A percentile compares a stretch with the other conserved stretches of the same genome.
Conservation (phyloP, 768 basidiomycete species). For the Mycena olivaceomarginata region DNA sequence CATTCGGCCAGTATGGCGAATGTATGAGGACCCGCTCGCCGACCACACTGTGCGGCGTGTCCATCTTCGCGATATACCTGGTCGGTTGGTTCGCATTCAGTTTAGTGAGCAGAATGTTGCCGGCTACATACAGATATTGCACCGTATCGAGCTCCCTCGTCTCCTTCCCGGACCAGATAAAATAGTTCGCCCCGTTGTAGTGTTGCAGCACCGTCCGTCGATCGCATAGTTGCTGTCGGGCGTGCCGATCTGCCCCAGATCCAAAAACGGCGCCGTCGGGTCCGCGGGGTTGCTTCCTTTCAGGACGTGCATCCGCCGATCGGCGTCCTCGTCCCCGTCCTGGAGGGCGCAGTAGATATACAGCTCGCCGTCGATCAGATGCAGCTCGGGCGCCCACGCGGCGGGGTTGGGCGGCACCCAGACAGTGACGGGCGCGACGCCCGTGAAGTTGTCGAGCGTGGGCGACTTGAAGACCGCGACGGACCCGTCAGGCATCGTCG, state of each 20-base stretch:
- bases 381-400: constrained; percentile 37
- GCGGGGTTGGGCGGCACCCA: constrained; percentile 23
- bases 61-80: constrained; percentile 39
- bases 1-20: constrained; percentile 36
- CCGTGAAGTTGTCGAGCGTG: constrained; percentile 36
- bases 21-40: constrained; percentile 26
- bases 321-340: constrained; percentile 26
- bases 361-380: constrained; percentile 25
- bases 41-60: constrained; percentile 18
- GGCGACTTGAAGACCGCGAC: constrained; percentile 34
- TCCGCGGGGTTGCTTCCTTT: constrained; percentile 28
- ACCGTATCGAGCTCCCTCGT: constrained; percentile 22
- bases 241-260: constrained; percentile 32
- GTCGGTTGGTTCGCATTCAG: not conserved
- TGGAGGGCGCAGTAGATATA: constrained; percentile 37
- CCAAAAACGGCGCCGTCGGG: constrained; percentile 30
- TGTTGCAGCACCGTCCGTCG: constrained; percentile 31
- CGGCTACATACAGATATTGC: constrained; percentile 29
- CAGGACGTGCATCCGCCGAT: constrained; percentile 31
- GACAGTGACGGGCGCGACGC: constrained; percentile 12
- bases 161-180: constrained; percentile 37
- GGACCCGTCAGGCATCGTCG: constrained; percentile 37
- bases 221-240: constrained; percentile 32
- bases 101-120: not conserved
- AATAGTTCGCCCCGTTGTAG: constrained; percentile 34